phyloP scores from a whole-genome alignment of 73 alveolate species.

The Uronychia binucleata region DNA sequence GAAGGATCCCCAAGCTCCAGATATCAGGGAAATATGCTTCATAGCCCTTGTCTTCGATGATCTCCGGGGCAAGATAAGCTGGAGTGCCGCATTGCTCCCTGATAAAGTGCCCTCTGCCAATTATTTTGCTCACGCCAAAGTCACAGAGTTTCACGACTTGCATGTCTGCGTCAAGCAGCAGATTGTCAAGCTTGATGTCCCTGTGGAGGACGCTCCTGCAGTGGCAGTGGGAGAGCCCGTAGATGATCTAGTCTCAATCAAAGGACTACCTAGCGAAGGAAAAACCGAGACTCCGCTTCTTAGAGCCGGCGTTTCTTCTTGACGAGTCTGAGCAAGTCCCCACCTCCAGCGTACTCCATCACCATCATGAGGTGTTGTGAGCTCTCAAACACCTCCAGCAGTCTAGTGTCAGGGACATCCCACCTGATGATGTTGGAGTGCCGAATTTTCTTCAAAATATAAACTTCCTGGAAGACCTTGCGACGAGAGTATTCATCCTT shows the following conservation, averaged over 20 bases:
- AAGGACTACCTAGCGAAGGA: too few species aligned
- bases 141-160: slow-evolving; percentile 82
- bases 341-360: slow-evolving; percentile 75
- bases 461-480: slow-evolving; percentile 45
- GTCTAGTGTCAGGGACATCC: too few species aligned
- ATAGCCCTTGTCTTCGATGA: slow-evolving; percentile 70
- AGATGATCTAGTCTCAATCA: slow-evolving; percentile 32
- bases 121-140: slow-evolving; percentile 82
- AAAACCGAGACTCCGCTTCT: slow-evolving; percentile 50
- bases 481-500: slow-evolving; percentile 32
- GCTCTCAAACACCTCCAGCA: slow-evolving; percentile 68
- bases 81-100: slow-evolving; percentile 85
- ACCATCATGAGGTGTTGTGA: slow-evolving; percentile 55
- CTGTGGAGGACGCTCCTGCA: slow-evolving; percentile 57
- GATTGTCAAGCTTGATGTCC: slow-evolving; percentile 55
- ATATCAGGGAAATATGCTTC: slow-evolving; percentile 86
- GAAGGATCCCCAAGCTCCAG: slow-evolving; percentile 86
- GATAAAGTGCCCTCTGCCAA: slow-evolving; percentile 58
- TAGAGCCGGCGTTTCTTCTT: slow-evolving; percentile 48
- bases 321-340: slow-evolving; percentile 53
- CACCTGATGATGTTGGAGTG: slow-evolving; percentile 54
- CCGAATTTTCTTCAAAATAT: slow-evolving; percentile 32
- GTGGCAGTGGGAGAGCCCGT: slow-evolving; percentile 60
- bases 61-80: slow-evolving; percentile 74
- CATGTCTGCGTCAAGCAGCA: slow-evolving; percentile 45